A percentile compares a stretch with the other conserved stretches of the same genome.
Conservation (phyloP, 768 basidiomycete species). For the Clitopilus passeckerianus region DNA sequence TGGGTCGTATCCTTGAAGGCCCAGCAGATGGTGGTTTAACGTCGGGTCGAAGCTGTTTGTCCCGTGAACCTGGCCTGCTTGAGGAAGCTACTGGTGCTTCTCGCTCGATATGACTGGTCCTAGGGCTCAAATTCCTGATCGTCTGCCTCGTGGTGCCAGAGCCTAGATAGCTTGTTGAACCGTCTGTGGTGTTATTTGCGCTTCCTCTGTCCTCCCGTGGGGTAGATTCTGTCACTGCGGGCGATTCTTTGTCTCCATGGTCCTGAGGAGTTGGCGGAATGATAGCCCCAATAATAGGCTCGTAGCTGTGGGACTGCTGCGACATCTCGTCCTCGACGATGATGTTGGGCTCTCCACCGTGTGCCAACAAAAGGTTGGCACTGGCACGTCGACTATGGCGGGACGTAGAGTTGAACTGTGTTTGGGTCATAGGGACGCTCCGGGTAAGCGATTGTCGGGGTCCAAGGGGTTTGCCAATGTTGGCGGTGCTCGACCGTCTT, state of each 20-base stretch:
- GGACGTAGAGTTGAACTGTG: constrained; percentile 1
- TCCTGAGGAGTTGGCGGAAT: not conserved
- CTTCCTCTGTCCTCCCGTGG: constrained; percentile 15
- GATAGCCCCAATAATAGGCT: not conserved
- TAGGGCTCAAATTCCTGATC: constrained; percentile 17
- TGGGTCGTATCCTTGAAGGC: not conserved
- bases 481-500: not conserved
- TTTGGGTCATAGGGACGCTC: constrained; percentile 10
- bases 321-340: not conserved
- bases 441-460: constrained; percentile 14
- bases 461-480: not conserved
- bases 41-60: not conserved
- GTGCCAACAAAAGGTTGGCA: constrained; percentile 14
- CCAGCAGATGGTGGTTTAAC: not conserved
- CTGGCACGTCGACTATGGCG: constrained; percentile 11
- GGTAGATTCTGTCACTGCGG: constrained; percentile 1
- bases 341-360: constrained; percentile 10
- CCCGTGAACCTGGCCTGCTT: not conserved
- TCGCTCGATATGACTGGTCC: constrained; percentile 9
- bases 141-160: constrained; percentile 15
- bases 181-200: constrained; percentile 14
- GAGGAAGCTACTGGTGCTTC: not conserved
- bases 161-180: constrained; percentile 12
- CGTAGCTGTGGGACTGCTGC: not conserved
- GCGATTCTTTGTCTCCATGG: not conserved